Evolutionary conservation across 257 asterid species (phyloP).

Genomic region (Fraxinus excelsior): DNA sequence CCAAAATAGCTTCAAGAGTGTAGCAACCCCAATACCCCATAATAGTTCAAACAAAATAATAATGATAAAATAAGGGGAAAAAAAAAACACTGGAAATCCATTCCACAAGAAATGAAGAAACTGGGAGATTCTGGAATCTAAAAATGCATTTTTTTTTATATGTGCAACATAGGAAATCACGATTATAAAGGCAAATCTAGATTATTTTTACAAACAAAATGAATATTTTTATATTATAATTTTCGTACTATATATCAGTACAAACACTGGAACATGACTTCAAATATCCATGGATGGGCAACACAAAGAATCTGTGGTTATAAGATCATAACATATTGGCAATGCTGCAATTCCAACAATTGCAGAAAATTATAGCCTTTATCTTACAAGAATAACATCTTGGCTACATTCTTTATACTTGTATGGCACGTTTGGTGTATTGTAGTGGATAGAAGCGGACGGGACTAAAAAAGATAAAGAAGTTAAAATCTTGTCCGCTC

Average conservation of each 20-base stretch:
- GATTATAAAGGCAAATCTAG: not conserved
- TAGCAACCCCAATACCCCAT: not conserved
- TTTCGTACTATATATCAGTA: constrained; percentile 15
- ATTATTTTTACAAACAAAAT: not conserved
- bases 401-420: not conserved
- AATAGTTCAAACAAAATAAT: not conserved
- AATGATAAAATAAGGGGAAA: not conserved
- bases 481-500: no score
- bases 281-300: constrained; percentile 29
- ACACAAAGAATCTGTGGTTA: constrained; percentile 36
- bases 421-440: not conserved
- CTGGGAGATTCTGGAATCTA: not conserved
- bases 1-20: not conserved
- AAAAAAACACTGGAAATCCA: not conserved
- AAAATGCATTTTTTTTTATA: not conserved
- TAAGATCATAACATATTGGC: constrained; percentile 16
- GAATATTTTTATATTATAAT: not conserved
- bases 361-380: constrained; percentile 10
- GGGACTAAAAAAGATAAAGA: not conserved
- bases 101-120: not conserved
- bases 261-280: constrained; percentile 23
- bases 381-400: constrained; percentile 21
- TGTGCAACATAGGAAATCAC: not conserved
- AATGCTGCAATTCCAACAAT: constrained; percentile 17
- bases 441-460: not conserved